Base-by-base conservation (phyloP, 768 basidiomycete species). In the Tephrocybe sp. region DNA sequence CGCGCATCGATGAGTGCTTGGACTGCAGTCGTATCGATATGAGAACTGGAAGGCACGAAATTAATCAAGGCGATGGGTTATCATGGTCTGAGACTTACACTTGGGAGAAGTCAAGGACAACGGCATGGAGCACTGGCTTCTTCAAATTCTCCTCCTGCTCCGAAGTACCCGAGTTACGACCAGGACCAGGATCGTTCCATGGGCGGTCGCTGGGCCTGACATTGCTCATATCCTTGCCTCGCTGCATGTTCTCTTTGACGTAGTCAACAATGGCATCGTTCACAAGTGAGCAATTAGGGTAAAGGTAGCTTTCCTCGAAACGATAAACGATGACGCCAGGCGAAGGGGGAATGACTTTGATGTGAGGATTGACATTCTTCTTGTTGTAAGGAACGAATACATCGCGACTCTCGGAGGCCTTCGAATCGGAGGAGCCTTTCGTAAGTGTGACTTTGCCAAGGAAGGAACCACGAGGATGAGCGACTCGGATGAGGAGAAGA, bases 111-210 rank as follows among this genome's bases (percentile, higher is more conserved):
- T 99, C 97, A 17, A 98, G 74, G 24, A 99, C 88, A 58, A 99
- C 80, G 11, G 96, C 93, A 50, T 85, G 85, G 40, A 98, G 73
- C 18, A 73, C 63, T 0, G 95, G 92, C 61, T 78, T 83, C 59
- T 68, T 70, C 23, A 71, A 62, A 53, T 89, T 80, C 14, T 69
- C 71, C 41, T 60, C 68, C 54, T 75, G 79, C 34, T 84, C 82
- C 21, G 71, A 77, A 0, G 62, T 72, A 0, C 68, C 69, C 4
- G 73, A 71, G 12, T 76, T 74, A 15, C 76, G 73, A 44, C 66
- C 60, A 17, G 90, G 89, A 23, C 92, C 91, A 9, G 90, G 85
- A 60, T 97, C 94, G 64, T 99, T 99, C 96, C 96, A 99, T 11
- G 91, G 80, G 37, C 94, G 83, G 65, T 96, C 93, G 54, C 78